Conservation (phyloP, 768 basidiomycete genomes). For the Boletus huronensis region DNA sequence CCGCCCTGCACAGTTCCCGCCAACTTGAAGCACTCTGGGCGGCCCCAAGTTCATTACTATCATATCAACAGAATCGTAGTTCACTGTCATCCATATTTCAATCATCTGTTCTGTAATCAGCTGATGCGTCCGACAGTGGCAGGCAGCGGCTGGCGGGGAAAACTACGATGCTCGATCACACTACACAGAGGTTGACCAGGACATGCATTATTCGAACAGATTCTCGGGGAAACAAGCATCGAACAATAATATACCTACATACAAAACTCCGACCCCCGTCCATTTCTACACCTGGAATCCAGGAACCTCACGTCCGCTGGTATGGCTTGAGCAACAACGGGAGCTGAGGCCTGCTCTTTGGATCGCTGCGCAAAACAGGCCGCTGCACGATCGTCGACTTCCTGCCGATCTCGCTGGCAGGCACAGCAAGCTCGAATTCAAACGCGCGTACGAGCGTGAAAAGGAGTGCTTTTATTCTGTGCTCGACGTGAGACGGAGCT, state of each 20-base stretch:
- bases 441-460: slow-evolving; percentile 11
- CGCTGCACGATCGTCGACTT: not conserved
- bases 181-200: too few relatives aligned
- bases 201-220: not conserved
- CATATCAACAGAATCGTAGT: too few relatives aligned
- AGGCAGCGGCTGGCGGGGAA: too few relatives aligned
- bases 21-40: too few relatives aligned
- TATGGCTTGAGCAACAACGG: slow-evolving; percentile 10
- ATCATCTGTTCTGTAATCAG: too few relatives aligned
- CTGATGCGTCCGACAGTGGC: too few relatives aligned
- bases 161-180: too few relatives aligned
- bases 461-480: slow-evolving; percentile 7
- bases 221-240: not conserved
- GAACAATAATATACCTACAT: not conserved
- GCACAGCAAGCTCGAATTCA: slow-evolving; percentile 9
- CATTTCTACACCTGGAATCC: not conserved
- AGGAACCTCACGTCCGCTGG: not conserved
- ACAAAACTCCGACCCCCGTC: not conserved
- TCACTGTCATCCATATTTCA: too few relatives aligned
- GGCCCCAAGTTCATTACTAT: too few relatives aligned
- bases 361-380: slow-evolving; percentile 7
- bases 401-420: slow-evolving; percentile 2
- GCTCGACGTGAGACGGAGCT: not conserved
- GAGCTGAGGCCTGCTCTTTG: not conserved
- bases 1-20: too few relatives aligned